phyloP scores from a whole-genome alignment of 352 stramenopile species.

The Pythium aphanidermatum region DNA sequence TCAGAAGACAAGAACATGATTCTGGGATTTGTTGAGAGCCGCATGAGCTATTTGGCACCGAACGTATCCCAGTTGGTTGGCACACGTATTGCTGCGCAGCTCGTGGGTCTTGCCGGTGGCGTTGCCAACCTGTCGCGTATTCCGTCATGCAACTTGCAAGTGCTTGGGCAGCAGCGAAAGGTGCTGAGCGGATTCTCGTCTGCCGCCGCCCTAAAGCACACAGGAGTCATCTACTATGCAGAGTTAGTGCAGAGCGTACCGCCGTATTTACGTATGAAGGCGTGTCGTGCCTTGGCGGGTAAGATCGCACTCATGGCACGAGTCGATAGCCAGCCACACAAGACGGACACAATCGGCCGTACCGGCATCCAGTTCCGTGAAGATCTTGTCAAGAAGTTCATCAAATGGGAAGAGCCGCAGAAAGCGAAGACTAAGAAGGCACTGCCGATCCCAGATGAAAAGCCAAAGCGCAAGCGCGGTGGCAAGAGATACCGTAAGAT shows the following conservation, averaged over 20 bases:
- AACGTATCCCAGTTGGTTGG: slow-evolving; percentile 94
- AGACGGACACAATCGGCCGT: slow-evolving; percentile 49
- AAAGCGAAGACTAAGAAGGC: slow-evolving; percentile 97
- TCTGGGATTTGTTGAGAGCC: slow-evolving; percentile 88
- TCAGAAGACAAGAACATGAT: slow-evolving; percentile 83
- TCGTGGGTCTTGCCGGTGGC: slow-evolving; percentile 94
- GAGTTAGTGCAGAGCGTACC: slow-evolving; percentile 91
- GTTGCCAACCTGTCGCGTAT: slow-evolving; percentile 92
- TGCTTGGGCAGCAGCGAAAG: slow-evolving; percentile 93
- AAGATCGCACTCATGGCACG: slow-evolving; percentile 89
- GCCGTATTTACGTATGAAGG: slow-evolving; percentile 92
- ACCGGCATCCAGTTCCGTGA: slow-evolving; percentile 83
- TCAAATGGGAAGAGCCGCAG: slow-evolving; percentile 96
- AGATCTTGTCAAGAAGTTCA: slow-evolving; percentile 93
- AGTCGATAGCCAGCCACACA: slow-evolving; percentile 88
- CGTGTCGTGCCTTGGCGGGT: slow-evolving; percentile 89
- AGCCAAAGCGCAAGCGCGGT: slow-evolving; percentile 92
- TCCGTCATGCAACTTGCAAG: slow-evolving; percentile 96
- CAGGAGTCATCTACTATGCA: slow-evolving; percentile 91
- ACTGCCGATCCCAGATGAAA: slow-evolving; percentile 94
- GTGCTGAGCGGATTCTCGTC: slow-evolving; percentile 88
- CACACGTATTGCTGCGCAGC: slow-evolving; percentile 89
- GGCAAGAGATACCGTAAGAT: slow-evolving; percentile 93
- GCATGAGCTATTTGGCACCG: slow-evolving; percentile 91
- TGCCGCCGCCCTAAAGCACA: slow-evolving; percentile 83